phyloP scores from a whole-genome alignment of 768 basidiomycete species.

The Hydnum rufescens region DNA sequence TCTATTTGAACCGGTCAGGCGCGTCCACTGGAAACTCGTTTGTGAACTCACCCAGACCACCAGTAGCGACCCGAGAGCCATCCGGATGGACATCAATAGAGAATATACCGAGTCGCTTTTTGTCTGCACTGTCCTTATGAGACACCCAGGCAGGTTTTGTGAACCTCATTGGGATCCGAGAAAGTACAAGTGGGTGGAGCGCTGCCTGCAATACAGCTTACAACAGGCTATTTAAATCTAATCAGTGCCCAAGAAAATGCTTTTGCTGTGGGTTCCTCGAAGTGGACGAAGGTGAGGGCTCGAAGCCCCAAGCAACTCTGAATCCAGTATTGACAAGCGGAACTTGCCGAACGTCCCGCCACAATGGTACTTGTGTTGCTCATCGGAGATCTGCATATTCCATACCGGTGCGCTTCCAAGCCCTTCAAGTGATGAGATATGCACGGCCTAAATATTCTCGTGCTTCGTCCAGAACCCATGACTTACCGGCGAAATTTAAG shows the following conservation, averaged over 20 bases:
- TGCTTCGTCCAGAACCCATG: conserved; percentile 33
- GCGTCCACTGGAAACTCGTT: neutral
- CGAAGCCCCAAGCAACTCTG: neutral
- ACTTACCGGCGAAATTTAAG: conserved; percentile 90
- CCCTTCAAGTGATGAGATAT: neutral
- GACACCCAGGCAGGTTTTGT: conserved; percentile 79
- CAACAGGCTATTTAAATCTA: neutral
- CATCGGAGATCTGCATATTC: conserved; percentile 95
- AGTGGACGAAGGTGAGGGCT: too few species aligned
- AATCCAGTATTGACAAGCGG: too few species aligned
- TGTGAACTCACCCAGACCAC: conserved; percentile 35
- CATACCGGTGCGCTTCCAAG: conserved; percentile 28
- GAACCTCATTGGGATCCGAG: conserved; percentile 40
- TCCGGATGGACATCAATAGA: conserved; percentile 90
- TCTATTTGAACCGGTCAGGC: conserved; percentile 24
- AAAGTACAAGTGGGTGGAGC: neutral
- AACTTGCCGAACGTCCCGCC: conserved; percentile 1
- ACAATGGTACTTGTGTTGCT: conserved; percentile 83
- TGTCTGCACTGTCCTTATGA: conserved; percentile 36
- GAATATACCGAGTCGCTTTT: conserved; percentile 68
- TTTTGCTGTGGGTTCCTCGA: neutral
- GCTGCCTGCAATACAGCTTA: neutral
- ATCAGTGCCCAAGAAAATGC: neutral
- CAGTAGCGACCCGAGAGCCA: conserved; percentile 90
- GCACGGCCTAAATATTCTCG: neutral